Conservation (phyloP, 768 basidiomycete species). For the Russula emetica region DNA sequence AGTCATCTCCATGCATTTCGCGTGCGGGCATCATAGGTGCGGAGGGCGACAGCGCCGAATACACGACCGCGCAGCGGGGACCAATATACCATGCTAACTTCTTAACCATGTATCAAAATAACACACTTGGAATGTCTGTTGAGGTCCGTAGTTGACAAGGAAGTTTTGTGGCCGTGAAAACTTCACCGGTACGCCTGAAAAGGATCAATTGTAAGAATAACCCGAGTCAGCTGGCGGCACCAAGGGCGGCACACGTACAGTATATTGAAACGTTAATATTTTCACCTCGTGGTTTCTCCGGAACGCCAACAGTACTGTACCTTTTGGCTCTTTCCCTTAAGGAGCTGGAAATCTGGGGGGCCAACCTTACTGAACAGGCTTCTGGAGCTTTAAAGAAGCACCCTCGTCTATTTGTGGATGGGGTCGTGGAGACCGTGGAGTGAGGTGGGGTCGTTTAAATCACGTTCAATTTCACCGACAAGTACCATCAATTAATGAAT, state of each 20-base stretch:
- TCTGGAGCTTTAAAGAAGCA: background rate
- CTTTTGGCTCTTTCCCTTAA: background rate
- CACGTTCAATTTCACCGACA: too few relatives aligned
- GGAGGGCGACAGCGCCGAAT: conserved; percentile 8
- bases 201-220: background rate
- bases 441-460: background rate
- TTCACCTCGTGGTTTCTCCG: background rate
- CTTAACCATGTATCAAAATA: background rate
- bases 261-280: background rate
- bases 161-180: background rate
- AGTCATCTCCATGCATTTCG: conserved; percentile 23
- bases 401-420: background rate
- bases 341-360: background rate
- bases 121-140: background rate
- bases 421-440: background rate
- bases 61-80: conserved; percentile 9
- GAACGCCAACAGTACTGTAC: background rate
- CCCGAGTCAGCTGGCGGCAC: too few relatives aligned
- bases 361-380: background rate
- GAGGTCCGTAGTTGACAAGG: background rate
- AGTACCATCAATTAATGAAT: too few relatives aligned
- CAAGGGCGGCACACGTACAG: background rate
- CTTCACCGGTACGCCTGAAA: background rate
- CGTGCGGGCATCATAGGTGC: conserved; percentile 16
- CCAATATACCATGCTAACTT: conserved; percentile 21